phyloP scores from a whole-genome alignment of 768 basidiomycete genomes.

The Russula griseocarnosa region DNA sequence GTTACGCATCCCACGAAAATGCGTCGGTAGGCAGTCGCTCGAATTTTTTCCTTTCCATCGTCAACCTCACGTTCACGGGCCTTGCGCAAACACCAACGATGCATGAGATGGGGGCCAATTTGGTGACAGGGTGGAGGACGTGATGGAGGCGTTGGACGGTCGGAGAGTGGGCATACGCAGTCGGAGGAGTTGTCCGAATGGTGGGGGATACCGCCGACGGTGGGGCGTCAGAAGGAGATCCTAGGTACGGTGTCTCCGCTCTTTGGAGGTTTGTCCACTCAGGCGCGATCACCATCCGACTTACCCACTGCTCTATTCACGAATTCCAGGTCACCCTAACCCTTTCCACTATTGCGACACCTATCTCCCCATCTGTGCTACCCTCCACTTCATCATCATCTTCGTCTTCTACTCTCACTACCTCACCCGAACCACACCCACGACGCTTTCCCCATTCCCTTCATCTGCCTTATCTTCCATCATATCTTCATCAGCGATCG shows the following conservation, averaged over 20 bases:
- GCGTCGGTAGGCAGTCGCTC: neutral
- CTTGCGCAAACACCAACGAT: neutral
- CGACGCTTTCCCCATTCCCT: neutral
- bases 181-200: too few relatives aligned
- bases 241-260: too few relatives aligned
- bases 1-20: neutral
- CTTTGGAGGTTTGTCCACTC: constrained; percentile 67
- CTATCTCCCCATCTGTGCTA: neutral
- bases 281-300: constrained; percentile 38
- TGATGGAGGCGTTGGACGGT: neutral
- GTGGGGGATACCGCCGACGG: too few relatives aligned
- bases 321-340: constrained; percentile 30
- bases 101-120: neutral
- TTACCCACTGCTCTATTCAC: constrained; percentile 17
- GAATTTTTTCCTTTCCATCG: neutral
- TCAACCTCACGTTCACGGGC: neutral
- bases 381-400: constrained; percentile 16
- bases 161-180: too few relatives aligned
- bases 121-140: neutral
- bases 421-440: constrained; percentile 3
- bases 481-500: constrained; percentile 6
- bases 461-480: too few relatives aligned
- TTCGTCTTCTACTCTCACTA: constrained; percentile 8
- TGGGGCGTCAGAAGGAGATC: too few relatives aligned
- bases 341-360: constrained; percentile 29